Percentiles rank a stretch among this genome's conserved stretches.
phyloP scores from a whole-genome alignment of 2,329 filamentous ascomycete genomes.

The Aspergillus vadensis region DNA sequence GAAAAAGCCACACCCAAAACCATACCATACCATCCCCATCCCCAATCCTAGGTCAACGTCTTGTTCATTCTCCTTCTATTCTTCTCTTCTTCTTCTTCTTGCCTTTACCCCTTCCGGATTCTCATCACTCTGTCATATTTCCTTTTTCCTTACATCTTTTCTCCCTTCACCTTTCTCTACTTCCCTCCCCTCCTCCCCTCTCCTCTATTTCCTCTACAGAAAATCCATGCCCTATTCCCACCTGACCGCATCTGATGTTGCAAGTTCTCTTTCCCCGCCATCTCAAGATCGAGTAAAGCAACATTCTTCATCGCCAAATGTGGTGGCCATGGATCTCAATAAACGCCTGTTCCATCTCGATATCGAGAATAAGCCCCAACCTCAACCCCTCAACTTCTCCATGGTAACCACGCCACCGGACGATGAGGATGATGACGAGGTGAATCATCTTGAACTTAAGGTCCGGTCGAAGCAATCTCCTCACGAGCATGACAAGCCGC shows the following conservation, averaged over 20 bases:
- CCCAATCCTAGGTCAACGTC: not conserved
- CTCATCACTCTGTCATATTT: not conserved
- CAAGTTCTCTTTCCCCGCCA: not conserved
- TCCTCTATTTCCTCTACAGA: not conserved
- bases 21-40: no score
- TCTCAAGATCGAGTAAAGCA: not conserved
- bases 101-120: no score
- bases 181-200: not conserved
- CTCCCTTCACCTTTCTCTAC: not conserved
- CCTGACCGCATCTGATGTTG: not conserved
- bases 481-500: not conserved
- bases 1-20: no score
- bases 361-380: constrained; percentile 8
- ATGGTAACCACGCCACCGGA: constrained; percentile 29
- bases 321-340: constrained; percentile 7
- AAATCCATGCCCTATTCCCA: not conserved
- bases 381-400: constrained; percentile 20
- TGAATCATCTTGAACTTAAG: constrained; percentile 1
- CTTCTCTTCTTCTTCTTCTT: no score
- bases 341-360: constrained; percentile 9
- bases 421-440: constrained; percentile 19
- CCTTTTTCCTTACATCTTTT: not conserved
- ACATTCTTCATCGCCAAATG: not conserved
- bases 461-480: not conserved
- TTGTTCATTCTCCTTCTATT: not conserved